phyloP scores from a whole-genome alignment of 495 filamentous ascomycete genomes.

The Tuber borchii region DNA sequence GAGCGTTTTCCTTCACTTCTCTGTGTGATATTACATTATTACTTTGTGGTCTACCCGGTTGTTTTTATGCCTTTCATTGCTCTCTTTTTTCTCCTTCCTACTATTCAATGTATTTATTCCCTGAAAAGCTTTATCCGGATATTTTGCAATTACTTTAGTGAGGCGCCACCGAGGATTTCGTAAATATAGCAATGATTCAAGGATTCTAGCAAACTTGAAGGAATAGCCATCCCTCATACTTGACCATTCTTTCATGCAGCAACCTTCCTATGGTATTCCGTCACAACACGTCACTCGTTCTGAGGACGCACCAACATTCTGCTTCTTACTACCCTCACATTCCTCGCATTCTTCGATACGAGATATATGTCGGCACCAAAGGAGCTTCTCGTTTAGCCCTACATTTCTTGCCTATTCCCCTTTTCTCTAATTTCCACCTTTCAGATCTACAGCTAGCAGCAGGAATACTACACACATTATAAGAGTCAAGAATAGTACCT shows the following conservation, averaged over 20 bases:
- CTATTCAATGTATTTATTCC: background rate
- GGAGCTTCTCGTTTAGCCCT: background rate
- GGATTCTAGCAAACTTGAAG: background rate
- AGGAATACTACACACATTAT: background rate
- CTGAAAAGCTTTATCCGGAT: background rate
- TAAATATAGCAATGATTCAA: background rate
- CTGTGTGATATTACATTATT: conserved; percentile 3
- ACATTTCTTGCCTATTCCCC: background rate
- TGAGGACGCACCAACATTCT: background rate
- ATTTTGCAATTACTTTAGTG: background rate
- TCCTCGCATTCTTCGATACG: background rate
- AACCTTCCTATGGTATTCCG: background rate
- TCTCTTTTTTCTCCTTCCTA: background rate
- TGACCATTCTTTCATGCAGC: background rate
- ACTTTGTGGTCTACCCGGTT: background rate
- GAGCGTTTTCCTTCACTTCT: background rate
- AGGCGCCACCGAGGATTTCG: background rate
- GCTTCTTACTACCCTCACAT: background rate
- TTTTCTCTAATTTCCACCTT: background rate
- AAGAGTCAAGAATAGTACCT: no score
- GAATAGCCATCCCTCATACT: background rate
- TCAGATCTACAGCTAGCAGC: background rate
- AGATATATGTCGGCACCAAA: background rate
- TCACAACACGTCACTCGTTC: background rate
- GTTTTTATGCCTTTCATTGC: background rate